These are phyloP conservation scores for Zymoseptoria brevis DNA, from an alignment of 2,329 filamentous ascomycete species.

Conservation along the genomic window DNA sequence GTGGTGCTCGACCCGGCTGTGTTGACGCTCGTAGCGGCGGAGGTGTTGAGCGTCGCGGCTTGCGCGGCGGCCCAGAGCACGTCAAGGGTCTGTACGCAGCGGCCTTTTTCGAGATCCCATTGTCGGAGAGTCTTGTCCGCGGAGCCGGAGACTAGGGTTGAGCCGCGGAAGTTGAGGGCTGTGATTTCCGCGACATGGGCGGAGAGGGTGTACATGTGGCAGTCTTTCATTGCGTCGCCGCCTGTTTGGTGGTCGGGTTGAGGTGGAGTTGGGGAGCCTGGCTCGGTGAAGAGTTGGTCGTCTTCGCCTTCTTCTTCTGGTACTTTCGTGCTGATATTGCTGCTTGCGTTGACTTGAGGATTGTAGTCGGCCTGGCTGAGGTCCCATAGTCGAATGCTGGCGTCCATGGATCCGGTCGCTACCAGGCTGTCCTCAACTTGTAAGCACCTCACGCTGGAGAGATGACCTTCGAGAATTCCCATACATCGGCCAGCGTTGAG, in stretches of 20 bases:
- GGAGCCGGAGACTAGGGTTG: slow-evolving; percentile 88
- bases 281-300: slow-evolving; percentile 18
- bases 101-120: slow-evolving; percentile 96
- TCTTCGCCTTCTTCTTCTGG: slow-evolving; percentile 40
- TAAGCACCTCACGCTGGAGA: slow-evolving; percentile 82
- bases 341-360: slow-evolving; percentile 45
- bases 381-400: slow-evolving; percentile 92
- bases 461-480: slow-evolving; percentile 83
- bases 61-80: slow-evolving; percentile 97
- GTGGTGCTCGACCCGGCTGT: not conserved
- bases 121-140: slow-evolving; percentile 95
- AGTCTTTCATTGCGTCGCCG: slow-evolving; percentile 76
- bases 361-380: slow-evolving; percentile 80
- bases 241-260: slow-evolving; percentile 50
- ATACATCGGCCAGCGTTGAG: slow-evolving; percentile 88
- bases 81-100: slow-evolving; percentile 93
- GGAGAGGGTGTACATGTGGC: slow-evolving; percentile 77
- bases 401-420: slow-evolving; percentile 89
- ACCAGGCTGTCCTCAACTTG: slow-evolving; percentile 95
- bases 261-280: slow-evolving; percentile 7
- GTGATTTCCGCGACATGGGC: slow-evolving; percentile 93
- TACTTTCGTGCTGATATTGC: slow-evolving; percentile 33
- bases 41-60: slow-evolving; percentile 50
- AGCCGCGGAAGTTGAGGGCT: slow-evolving; percentile 79
- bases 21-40: slow-evolving; percentile 2